Base-by-base conservation (phyloP, 1,139 yeast genomes). In the Diutina pseudorugosa region DNA sequence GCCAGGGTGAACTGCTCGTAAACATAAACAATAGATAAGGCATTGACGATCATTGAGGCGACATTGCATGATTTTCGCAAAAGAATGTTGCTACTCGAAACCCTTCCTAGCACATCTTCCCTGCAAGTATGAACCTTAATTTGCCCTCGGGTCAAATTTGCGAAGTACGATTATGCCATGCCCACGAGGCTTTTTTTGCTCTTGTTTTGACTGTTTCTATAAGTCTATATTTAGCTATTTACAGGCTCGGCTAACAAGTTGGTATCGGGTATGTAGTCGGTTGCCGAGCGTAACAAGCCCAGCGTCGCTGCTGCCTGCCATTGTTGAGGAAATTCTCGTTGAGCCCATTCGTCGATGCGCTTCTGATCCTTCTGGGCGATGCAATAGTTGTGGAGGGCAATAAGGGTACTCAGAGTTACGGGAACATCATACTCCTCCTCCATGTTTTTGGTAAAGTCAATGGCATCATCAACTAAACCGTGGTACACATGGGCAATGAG, bases 401-500 rank as follows among this genome's bases (percentile, higher is more conserved):
- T 72, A 44, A 86, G 63, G 5, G 82, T 72, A n/a, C 79, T 80
- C 5, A 68, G 64, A 16, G 75, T 68, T 2, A 84, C 68, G 14
- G 68, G 68, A 9, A 83, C 62, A 59, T 81, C 84, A 57, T 75
- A 74, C 52, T 79, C 77, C 33, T 4, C 40, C n/a, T 71, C 72
- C 68, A 83, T 76, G 48, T 70, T 73, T 41, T 71, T 71, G 1
- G 80, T 72, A 23, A 82, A 65, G 19, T 70, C 72, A 18, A 83
- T 67, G 0, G 94, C 94, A 4, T 79, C 76, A 30, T 76, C 75
- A 43, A 75, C 76, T 51, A 75, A 69, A 2, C 86, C 91, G 61
- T 82, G 82, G 59, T 84, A 84, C 56, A 88, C 85, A 62, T 85
- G 83, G 1, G 93, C 89, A 55, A 85, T 77, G 50, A 87, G 66